Base-by-base conservation (phyloP, 495 filamentous ascomycete genomes). In the Hypoxylon crocopeplum region DNA sequence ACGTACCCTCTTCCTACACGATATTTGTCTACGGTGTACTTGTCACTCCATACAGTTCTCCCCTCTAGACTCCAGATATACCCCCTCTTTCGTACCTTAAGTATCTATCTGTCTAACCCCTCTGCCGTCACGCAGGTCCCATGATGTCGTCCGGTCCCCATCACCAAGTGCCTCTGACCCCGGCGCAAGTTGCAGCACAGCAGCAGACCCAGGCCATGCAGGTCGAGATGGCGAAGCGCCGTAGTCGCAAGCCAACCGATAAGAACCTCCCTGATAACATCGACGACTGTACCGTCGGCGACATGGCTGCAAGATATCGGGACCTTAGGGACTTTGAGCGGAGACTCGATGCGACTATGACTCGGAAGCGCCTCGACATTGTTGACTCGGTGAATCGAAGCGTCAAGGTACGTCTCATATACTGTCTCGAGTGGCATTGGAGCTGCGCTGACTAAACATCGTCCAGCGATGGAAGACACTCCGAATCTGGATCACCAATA, bases 401-500 rank as follows among this genome's bases (percentile, higher is more conserved):
- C 48, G 78, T 86, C 41, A 93, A 94, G 81, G 83, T 85, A 59
- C 51, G 71, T 61, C 8, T 53, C 24, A 47, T 25, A 17, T 21
- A 29, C 38, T 47, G 13, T 44, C 13, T 30, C 12, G 30, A 38
- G 20, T 7, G 16, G 8, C 13, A 29, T 19, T 5, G n/a, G 19
- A 32, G 25, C 58, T 25, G 21, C 13, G 20, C 16, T 32, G n/a
- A 46, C 58, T 60, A 52, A 52, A 27, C 20, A 39, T 25, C 34
- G 48, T 12, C 22, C 45, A 86, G 83, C 85, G 90, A 42, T 87
- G 88, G 72, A 88, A 88, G 67, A 96, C 89, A 16, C 76, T 99
- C 71, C 88, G 92, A 59, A 86, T 99, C 50, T 98, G 92, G 91
- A 88, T 99, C 59, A 91, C 88, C 68, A 99, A 99, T 70, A 97